phyloP scores from a whole-genome alignment of 2,329 filamentous ascomycete species.

The Fusarium sp. region DNA sequence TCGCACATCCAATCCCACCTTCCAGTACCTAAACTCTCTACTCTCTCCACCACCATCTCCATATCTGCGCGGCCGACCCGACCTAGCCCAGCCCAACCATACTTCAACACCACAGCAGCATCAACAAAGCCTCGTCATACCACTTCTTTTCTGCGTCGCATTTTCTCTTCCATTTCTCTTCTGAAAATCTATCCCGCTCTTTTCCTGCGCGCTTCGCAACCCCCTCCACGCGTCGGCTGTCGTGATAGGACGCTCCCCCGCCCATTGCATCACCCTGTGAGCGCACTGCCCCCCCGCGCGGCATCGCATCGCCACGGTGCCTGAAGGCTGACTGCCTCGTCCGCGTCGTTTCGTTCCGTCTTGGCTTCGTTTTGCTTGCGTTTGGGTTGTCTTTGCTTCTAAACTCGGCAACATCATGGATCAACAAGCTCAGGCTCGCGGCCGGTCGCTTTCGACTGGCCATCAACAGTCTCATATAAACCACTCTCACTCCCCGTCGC shows the following conservation, averaged over 20 bases:
- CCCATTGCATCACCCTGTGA: slow-evolving; percentile 48
- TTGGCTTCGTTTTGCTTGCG: slow-evolving; percentile 8
- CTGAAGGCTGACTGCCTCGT: slow-evolving; percentile 62
- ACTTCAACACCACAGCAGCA: slow-evolving; percentile 3
- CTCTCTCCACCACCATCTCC: slow-evolving; percentile 39
- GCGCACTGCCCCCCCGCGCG: slow-evolving; percentile 56
- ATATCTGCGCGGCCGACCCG: slow-evolving; percentile 22
- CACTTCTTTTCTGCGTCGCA: slow-evolving; percentile 34
- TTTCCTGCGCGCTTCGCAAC: slow-evolving; percentile 39
- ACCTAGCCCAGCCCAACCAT: not conserved
- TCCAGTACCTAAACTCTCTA: slow-evolving; percentile 19
- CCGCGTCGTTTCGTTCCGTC: slow-evolving; percentile 36
- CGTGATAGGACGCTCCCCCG: slow-evolving; percentile 49
- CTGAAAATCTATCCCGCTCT: slow-evolving; percentile 28
- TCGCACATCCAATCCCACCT: slow-evolving; percentile 29
- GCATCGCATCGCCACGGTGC: slow-evolving; percentile 54
- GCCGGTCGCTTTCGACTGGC: slow-evolving; percentile 71
- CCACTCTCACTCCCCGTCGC: slow-evolving; percentile 73
- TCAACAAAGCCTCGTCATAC: slow-evolving; percentile 10
- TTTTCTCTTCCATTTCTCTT: slow-evolving; percentile 17
- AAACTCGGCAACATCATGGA: slow-evolving; percentile 55
- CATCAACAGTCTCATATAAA: slow-evolving; percentile 74
- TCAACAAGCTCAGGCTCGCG: slow-evolving; percentile 56
- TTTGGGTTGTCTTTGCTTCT: slow-evolving; percentile 38
- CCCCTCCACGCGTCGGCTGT: slow-evolving; percentile 47